Conservation (phyloP, 192 early-diverging fungal species). For the Coemansia sp. region DNA sequence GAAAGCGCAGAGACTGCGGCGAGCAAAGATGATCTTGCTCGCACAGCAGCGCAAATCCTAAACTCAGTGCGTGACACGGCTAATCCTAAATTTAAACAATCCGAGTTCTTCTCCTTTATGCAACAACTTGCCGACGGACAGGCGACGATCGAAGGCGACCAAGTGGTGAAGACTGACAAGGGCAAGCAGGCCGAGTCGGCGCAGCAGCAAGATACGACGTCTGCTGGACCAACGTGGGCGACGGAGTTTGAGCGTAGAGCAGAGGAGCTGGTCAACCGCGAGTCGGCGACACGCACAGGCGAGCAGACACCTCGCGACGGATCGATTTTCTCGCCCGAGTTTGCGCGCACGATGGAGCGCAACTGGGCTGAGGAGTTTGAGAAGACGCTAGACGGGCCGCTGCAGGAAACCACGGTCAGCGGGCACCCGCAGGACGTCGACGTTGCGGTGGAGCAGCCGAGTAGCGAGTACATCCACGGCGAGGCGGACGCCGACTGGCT, state of each 20-base stretch:
- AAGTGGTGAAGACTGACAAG: constrained; percentile 57
- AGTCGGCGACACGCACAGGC: constrained; percentile 19
- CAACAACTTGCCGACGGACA: constrained; percentile 84
- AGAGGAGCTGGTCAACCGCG: constrained; percentile 52
- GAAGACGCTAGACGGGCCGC: constrained; percentile 45
- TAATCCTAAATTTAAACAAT: constrained; percentile 93
- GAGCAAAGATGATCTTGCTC: constrained; percentile 66
- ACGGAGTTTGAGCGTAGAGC: constrained; percentile 66
- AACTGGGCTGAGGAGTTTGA: constrained; percentile 64
- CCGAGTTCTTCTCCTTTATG: constrained; percentile 93
- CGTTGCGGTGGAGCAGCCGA: constrained; percentile 56
- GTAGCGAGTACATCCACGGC: constrained; percentile 51
- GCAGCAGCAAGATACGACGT: constrained; percentile 17
- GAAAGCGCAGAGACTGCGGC: neutral
- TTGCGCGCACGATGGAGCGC: constrained; percentile 56
- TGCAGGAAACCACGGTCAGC: constrained; percentile 46
- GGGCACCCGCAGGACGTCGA: constrained; percentile 55
- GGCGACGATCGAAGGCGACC: constrained; percentile 84
- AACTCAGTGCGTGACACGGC: constrained; percentile 67
- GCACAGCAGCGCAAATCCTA: constrained; percentile 78
- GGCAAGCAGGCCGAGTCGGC: constrained; percentile 28
- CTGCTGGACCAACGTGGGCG: constrained; percentile 61
- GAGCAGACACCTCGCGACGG: constrained; percentile 46
- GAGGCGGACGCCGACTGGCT: constrained; percentile 61
- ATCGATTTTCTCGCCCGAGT: constrained; percentile 56